These are phyloP conservation scores for Hericium coralloides DNA, from an alignment of 768 basidiomycete species.

Conservation along the genomic window DNA sequence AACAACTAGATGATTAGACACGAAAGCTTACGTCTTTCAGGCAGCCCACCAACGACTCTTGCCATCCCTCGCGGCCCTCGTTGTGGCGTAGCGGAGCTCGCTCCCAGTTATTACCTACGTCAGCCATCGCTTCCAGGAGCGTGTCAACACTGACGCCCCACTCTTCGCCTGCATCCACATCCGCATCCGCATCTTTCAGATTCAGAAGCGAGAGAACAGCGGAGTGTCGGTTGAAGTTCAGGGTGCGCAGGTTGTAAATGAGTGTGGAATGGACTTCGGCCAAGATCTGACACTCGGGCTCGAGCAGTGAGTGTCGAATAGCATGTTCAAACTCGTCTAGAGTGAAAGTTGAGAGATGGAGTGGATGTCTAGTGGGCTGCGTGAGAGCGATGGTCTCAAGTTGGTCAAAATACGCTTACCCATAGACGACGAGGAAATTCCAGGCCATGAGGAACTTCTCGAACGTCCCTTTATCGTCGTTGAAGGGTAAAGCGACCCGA, in stretches of 20 bases:
- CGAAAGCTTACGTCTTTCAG: slow-evolving; percentile 70
- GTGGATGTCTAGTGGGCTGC: slow-evolving; percentile 45
- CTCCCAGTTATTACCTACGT: slow-evolving; percentile 84
- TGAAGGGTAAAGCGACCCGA: slow-evolving; percentile 57
- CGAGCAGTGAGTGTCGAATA: slow-evolving; percentile 61
- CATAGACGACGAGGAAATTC: slow-evolving; percentile 92
- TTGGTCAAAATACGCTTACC: slow-evolving; percentile 36
- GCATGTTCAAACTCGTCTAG: slow-evolving; percentile 91
- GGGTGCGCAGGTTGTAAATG: slow-evolving; percentile 83
- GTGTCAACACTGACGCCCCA: slow-evolving; percentile 55
- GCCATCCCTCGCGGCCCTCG: slow-evolving; percentile 83
- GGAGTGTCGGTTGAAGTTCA: slow-evolving; percentile 66
- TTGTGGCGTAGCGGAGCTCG: slow-evolving; percentile 60
- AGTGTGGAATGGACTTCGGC: slow-evolving; percentile 85
- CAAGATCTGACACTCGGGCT: slow-evolving; percentile 68
- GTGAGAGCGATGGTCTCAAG: not conserved
- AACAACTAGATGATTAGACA: not conserved
- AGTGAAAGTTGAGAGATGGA: slow-evolving; percentile 81
- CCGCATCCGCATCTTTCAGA: slow-evolving; percentile 28
- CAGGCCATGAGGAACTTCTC: slow-evolving; percentile 86
- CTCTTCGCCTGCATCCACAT: slow-evolving; percentile 31
- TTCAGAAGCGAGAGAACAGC: slow-evolving; percentile 59
- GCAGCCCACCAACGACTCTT: slow-evolving; percentile 82
- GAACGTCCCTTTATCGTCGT: slow-evolving; percentile 52
- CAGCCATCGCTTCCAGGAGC: slow-evolving; percentile 61